Evolutionary conservation across 441 rosid genomes (phyloP).

Genomic region (Capsella rubella): DNA sequence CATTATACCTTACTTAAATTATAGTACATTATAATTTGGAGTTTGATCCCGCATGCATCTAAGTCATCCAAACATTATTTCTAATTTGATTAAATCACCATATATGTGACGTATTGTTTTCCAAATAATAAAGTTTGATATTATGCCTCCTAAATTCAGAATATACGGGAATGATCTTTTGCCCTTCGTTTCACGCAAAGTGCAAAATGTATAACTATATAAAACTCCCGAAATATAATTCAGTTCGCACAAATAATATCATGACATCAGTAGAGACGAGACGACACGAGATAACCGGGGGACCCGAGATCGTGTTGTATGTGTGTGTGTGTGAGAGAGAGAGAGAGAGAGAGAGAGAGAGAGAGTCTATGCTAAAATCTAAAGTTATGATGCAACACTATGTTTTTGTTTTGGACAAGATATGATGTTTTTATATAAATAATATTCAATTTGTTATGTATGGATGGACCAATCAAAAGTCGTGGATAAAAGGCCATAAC

Average conservation of each 20-base stretch:
- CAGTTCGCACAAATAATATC: slow-evolving; percentile 10
- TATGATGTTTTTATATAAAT: not conserved
- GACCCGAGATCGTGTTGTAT: slow-evolving; percentile 44
- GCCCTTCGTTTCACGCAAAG: slow-evolving; percentile 40
- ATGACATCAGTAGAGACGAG: slow-evolving; percentile 38
- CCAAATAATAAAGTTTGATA: not conserved
- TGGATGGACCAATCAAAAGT: slow-evolving; percentile 24
- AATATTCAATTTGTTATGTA: not conserved
- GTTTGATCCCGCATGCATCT: not conserved
- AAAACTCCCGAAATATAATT: slow-evolving; percentile 1
- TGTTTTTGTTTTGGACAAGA: not conserved
- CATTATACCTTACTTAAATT: not conserved
- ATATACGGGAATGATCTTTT: slow-evolving; percentile 35
- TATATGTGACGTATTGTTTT: not conserved
- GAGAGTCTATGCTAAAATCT: slow-evolving; percentile 43
- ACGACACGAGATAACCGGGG: slow-evolving; percentile 36
- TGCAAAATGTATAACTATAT: slow-evolving; percentile 17
- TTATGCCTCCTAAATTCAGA: slow-evolving; percentile 8
- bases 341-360: too few species aligned
- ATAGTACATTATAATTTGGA: not conserved
- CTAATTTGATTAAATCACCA: not conserved
- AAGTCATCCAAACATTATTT: not conserved
- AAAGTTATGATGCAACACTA: slow-evolving; percentile 36
- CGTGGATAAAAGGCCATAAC: slow-evolving; percentile 30
- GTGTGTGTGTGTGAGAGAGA: not conserved